Base-by-base conservation (phyloP, 768 basidiomycete genomes). In the Mycena sanguinolenta region DNA sequence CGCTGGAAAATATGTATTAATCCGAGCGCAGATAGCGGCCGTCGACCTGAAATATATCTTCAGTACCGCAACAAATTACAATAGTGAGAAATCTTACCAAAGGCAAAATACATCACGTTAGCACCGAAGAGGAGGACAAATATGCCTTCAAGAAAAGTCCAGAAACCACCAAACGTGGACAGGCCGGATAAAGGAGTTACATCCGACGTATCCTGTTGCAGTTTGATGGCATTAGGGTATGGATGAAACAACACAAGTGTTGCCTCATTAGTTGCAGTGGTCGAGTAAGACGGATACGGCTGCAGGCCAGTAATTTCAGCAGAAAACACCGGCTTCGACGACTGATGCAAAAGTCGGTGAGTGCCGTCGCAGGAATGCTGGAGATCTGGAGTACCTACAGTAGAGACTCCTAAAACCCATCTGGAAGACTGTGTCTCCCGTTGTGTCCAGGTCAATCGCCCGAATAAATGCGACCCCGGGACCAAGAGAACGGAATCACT, bases 81-180 rank as follows among this genome's bases (percentile, higher is more conserved):
- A 30, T 46, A 46, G 4, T 46, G 44, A 8, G 7, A 7, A 46
- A 34, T 10, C 44, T n/a, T 46, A 17, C 44, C 44, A 8, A 46
- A n/a, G 44, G 44, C 44, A 46, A 46, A 46, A 46, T 46, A 46
- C 19, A 46, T 21, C 54, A 55, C 32, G 32, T 55, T 55, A 12
- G 54, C 54, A n/a, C 54, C 54, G 23, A 55, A 55, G 10, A 55
- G n/a, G 21, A 55, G 54, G 19, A 32, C 32, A 55, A 55, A 55
- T 32, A 32, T 21, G 13, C 54, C 54, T 9, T 55, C 36, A 32
- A 55, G 32, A 10, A 55, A 55, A n/a, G 54, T 32, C 54, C 54
- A 55, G 32, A 55, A 55, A 55, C 54, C 54, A 34, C 54, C 54
- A 27, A 55, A 55, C 7, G 54, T 55, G 53, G 53, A 17, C 30